Conservation (phyloP, 305 asterid genomes). For the Solanum hybrid region DNA sequence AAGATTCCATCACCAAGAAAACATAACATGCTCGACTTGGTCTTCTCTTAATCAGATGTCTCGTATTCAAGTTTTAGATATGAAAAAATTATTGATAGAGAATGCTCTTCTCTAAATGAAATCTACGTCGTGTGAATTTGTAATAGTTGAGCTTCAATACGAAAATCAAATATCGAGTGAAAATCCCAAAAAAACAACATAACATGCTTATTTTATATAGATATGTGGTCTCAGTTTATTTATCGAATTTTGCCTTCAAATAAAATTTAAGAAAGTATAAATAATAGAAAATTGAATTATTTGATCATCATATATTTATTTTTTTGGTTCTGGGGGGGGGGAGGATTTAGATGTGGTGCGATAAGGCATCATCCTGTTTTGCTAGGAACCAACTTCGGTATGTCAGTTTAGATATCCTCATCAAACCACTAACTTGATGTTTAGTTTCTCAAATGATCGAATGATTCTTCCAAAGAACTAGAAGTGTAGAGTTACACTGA, state of each 20-base stretch:
- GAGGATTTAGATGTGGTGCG: background rate
- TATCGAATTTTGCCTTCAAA: too few relatives aligned
- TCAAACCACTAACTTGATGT: background rate
- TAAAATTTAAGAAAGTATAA: too few relatives aligned
- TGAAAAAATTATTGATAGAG: too few relatives aligned
- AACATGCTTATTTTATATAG: background rate
- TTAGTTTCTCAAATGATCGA: too few relatives aligned
- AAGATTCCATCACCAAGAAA: background rate
- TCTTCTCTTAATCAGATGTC: too few relatives aligned
- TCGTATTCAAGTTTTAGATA: too few relatives aligned
- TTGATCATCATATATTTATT: background rate
- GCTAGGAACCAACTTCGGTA: background rate
- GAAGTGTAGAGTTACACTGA: fast-evolving
- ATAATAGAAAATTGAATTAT: too few relatives aligned
- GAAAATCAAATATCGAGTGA: fast-evolving
- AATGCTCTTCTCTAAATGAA: fast-evolving
- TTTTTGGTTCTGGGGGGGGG: too few relatives aligned
- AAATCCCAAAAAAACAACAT: too few relatives aligned
- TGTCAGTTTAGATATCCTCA: background rate
- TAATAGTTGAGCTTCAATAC: too few relatives aligned
- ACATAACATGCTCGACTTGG: background rate
- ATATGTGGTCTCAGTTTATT: background rate
- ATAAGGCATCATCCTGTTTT: background rate
- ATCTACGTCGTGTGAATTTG: fast-evolving
- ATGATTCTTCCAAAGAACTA: too few relatives aligned